Evolutionary conservation across 352 stramenopile genomes (phyloP), one percentile per base, ranked within the genome.

Genomic region (Phytophthora colocasiae): DNA sequence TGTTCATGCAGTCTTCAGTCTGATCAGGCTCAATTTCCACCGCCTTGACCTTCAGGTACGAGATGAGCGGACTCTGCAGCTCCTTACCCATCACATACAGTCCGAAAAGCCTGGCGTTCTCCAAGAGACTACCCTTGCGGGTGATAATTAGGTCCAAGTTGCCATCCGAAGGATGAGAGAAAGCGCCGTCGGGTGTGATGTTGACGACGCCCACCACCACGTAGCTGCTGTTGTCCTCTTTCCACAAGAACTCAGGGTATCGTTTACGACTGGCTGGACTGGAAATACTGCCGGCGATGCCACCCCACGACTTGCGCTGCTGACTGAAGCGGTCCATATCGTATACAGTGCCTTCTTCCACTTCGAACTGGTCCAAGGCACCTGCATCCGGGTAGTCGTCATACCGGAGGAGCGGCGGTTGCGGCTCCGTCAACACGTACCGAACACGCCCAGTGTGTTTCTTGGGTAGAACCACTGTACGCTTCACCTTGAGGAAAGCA

Each of bases 1-100:
- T 95, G 70, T 95, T 95, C 78, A 92, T 90, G 63, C 80, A 80
- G 62, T 91, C 80, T 6, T 70, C 63, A 17, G 66, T 34, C 48
- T 93, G 67, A 52, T 94, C 82, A 17, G 83, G 79, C 36, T 87
- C 67, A 38, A 95, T 80, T 44, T 87, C 75, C 15, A 92, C 80
- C 15, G 86, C 83, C 55, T 95, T 95, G 34, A 93, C 66, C 60
- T 95, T 95, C 26, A 87, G 62, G 71, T 95, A 95, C 70, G 84
- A 86, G 44, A 95, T 69, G 3, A 92, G 58, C 12, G 70, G 52
- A 40, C 84, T 93, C 66, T 92, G 62, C 6, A 91, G 63, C 59
- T 95, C 86, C 60, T 90, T 87, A 29, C 86, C 84, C 46, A 92
- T 68, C 2, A 93, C n/a, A 55, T 95, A 95, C 3, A 91, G 58